These are phyloP conservation scores for Hymenoscyphus linearis DNA, from an alignment of 2,329 filamentous ascomycete genomes.

Conservation along the genomic window DNA sequence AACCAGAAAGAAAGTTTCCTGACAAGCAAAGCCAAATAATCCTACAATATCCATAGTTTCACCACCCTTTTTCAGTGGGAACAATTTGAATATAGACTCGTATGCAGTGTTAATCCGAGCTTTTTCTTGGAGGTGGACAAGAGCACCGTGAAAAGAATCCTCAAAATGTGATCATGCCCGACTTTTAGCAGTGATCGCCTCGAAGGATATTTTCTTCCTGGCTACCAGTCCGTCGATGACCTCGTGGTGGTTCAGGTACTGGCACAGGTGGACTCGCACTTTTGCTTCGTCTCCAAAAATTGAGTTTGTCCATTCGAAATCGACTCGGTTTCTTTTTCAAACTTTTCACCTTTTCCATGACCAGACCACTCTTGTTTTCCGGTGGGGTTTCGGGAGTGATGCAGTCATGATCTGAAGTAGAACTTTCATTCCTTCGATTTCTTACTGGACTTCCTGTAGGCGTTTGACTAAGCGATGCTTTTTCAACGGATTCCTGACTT, in stretches of 20 bases:
- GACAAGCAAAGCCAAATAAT: background rate
- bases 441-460: slow-evolving; percentile 26
- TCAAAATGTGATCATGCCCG: background rate
- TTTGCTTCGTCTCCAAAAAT: slow-evolving; percentile 32
- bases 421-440: slow-evolving; percentile 22
- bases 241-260: slow-evolving; percentile 4
- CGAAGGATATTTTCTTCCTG: slow-evolving; percentile 3
- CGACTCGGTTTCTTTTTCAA: slow-evolving; percentile 59
- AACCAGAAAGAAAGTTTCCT: background rate
- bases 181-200: background rate
- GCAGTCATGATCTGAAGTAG: background rate
- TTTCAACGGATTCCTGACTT: slow-evolving; percentile 38
- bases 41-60: background rate
- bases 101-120: background rate
- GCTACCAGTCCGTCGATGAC: slow-evolving; percentile 8
- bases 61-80: background rate
- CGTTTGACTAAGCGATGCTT: slow-evolving; percentile 11
- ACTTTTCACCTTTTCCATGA: slow-evolving; percentile 43
- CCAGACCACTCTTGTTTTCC: slow-evolving; percentile 35
- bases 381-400: slow-evolving; percentile 3
- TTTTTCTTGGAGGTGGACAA: background rate
- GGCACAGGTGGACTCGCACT: slow-evolving; percentile 27
- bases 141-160: background rate
- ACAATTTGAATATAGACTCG: background rate
- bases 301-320: slow-evolving; percentile 50